phyloP scores from a whole-genome alignment of 2,329 filamentous ascomycete genomes.

The Aspergillus sp. region DNA sequence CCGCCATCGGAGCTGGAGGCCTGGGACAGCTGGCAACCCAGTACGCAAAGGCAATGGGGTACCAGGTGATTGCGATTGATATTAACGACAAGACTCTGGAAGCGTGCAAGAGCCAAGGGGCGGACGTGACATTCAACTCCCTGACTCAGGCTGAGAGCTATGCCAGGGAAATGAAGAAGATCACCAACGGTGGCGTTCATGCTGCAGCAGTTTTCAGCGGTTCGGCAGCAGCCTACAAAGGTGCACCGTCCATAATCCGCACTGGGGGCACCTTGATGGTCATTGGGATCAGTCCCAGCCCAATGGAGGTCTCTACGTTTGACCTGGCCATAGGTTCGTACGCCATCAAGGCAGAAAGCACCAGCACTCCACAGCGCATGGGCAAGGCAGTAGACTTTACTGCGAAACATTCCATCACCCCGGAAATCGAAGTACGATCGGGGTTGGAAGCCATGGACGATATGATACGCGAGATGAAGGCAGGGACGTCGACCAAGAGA shows the following conservation, averaged over 20 bases:
- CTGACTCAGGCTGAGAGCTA: background rate
- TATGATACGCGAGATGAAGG: constrained; percentile 1
- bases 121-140: constrained; percentile 2
- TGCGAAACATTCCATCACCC: constrained; percentile 3
- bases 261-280: background rate
- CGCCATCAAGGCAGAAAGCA: background rate
- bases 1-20: constrained; percentile 28
- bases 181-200: constrained; percentile 5
- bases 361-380: background rate
- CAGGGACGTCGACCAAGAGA: constrained; percentile 47
- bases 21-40: constrained; percentile 31
- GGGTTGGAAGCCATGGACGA: background rate
- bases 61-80: constrained; percentile 19
- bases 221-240: constrained; percentile 1
- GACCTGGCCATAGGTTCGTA: background rate
- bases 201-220: constrained; percentile 5
- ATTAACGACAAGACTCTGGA: constrained; percentile 6
- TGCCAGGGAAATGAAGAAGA: background rate
- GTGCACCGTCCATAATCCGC: background rate
- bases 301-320: background rate
- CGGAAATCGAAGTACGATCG: background rate
- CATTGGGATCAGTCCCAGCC: background rate
- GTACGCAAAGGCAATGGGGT: constrained; percentile 32
- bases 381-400: constrained; percentile 1
- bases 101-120: background rate